Percentiles rank a stretch among this genome's conserved stretches.
Conservation (phyloP, 2,329 filamentous ascomycete genomes). For the Trichoderma citrinoviride region DNA sequence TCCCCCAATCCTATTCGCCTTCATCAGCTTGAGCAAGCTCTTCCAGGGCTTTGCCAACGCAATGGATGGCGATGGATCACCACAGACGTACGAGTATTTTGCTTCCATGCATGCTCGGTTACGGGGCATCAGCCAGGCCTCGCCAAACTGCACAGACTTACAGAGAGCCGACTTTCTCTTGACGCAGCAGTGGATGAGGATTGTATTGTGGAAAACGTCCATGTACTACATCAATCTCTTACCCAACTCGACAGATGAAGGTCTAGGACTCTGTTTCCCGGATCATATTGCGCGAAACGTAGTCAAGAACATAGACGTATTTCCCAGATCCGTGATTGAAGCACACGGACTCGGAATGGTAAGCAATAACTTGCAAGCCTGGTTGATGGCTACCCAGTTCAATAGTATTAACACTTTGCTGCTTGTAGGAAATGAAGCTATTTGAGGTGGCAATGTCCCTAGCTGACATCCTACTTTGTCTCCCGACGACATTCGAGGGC, state of each 20-base stretch:
- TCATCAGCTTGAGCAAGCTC: constrained; percentile 10
- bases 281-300: constrained; percentile 6
- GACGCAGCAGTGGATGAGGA: constrained; percentile 10
- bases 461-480: constrained; percentile 3
- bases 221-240: constrained; percentile 10
- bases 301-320: not conserved
- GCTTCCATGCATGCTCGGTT: constrained; percentile 9
- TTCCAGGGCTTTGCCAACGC: constrained; percentile 6
- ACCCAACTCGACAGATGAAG: not conserved
- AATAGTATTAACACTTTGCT: not conserved
- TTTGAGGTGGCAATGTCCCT: constrained; percentile 15
- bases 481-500: not conserved
- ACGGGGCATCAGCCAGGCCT: not conserved
- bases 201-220: constrained; percentile 12
- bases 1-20: constrained; percentile 1
- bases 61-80: constrained; percentile 6
- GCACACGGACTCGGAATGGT: constrained; percentile 14
- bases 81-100: not conserved
- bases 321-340: constrained; percentile 2
- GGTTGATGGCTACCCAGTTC: no score
- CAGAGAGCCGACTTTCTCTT: constrained; percentile 11
- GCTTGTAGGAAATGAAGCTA: constrained; percentile 6
- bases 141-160: not conserved
- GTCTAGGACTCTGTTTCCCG: not conserved
- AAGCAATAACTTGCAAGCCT: not conserved